Percentiles rank a stretch among this genome's conserved stretches.
These are phyloP conservation scores for Hapsidospora chrysogenum DNA, from an alignment of 495 filamentous ascomycete species.

Conservation along the genomic window DNA sequence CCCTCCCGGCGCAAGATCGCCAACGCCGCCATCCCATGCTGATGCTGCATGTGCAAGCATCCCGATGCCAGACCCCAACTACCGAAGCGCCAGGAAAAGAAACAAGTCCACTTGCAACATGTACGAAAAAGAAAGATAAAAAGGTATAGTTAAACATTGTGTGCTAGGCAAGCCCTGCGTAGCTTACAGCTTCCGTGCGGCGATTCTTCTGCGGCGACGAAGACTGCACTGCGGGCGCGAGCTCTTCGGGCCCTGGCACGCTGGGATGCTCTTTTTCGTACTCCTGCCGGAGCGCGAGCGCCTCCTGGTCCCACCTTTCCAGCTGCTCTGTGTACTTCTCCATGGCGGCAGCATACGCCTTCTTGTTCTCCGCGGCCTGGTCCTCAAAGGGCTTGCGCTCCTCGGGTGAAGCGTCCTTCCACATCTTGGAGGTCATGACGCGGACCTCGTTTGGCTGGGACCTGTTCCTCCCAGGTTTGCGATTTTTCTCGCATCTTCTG, in stretches of 20 bases:
- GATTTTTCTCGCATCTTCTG: slow-evolving; percentile 48
- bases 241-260: slow-evolving; percentile 3
- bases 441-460: slow-evolving; percentile 68
- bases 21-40: no score
- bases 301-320: slow-evolving; percentile 54
- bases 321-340: slow-evolving; percentile 38
- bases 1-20: no score
- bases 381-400: slow-evolving; percentile 60
- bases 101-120: no score
- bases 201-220: slow-evolving; percentile 8
- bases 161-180: no score
- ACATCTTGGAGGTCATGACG: slow-evolving; percentile 68
- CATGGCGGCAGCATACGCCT: slow-evolving; percentile 37
- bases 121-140: no score
- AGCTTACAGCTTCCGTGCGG: slow-evolving; percentile 15
- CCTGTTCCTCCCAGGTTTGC: slow-evolving; percentile 45
- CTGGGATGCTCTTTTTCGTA: slow-evolving; percentile 47
- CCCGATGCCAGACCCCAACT: no score
- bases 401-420: slow-evolving; percentile 56
- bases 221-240: neutral
- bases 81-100: no score
- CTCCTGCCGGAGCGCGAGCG: slow-evolving; percentile 37
- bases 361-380: slow-evolving; percentile 49
- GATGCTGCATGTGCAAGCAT: no score
- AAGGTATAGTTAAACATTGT: neutral